Base-by-base conservation (phyloP, 768 basidiomycete genomes). In the Sarcodon aspratus region DNA sequence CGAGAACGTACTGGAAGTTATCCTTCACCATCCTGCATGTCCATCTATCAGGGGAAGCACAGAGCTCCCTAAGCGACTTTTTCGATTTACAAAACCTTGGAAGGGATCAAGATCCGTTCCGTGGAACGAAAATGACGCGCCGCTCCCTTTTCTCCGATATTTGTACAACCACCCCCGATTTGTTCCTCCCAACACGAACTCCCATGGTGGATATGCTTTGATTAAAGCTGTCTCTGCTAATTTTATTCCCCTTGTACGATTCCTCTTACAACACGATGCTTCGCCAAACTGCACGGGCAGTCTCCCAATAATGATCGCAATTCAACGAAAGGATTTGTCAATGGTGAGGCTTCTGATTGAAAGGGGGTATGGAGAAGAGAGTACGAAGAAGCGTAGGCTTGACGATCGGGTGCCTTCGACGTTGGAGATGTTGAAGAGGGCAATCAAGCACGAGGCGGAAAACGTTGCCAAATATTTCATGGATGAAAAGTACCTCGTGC, bases 311-410 rank as follows among this genome's bases (percentile, higher is more conserved):
- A 66, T 72, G 45, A 74, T 90, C 3, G 93, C 93, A 2, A 85
- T 96, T 46, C 73, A 75, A 36, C 76, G 75, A 55, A 77, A 74
- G 52, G 78, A 90, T 51, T 64, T 93, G 8, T 51, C 60, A 0
- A 66, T 93, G 42, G 82, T 96, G 36, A 79, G 74, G 58, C 61
- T 86, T 62, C 73, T 97, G n/a, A 72, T 96, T 44, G 85, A 91
- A 58, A 68, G 75, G n/a, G 57, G 27, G 13, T 38, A 27, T 12
- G 32, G 45, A 21, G 36, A 54, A 50, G 38, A 55, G 44, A 54
- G 54, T n/a, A 57, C 57, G 43, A 85, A 84, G 62, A 68, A 70
- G 48, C 66, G 76, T 50, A 76, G 66, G 59, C 53, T 85, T 40
- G 72, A 73, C 55, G 86, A 89, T 61, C 67, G 84, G 47, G 65